Evolutionary conservation across 2,329 filamentous ascomycete species (phyloP), one percentile per base, ranked within the genome.

Genomic region (Xenoacremonium recifei): DNA sequence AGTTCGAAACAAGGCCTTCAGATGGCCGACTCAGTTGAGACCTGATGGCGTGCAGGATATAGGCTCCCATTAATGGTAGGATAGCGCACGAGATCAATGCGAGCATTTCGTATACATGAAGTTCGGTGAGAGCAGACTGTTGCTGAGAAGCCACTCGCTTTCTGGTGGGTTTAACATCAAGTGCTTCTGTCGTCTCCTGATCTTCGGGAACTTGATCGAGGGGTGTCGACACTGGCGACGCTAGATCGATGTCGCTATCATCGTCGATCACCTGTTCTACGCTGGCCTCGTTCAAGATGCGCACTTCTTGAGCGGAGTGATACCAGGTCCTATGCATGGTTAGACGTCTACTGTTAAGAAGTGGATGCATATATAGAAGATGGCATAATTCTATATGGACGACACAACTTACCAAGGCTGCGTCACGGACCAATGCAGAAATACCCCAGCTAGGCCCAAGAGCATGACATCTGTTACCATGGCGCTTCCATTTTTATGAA

Each of bases 401-500:
- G 5, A 15, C 29, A n/a, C n/a, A 37, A 49, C 77, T 61, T 71
- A 91, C 91, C 92, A 97, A 54, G 92, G 92, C 52, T 93, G 74
- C 42, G 89, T 85, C 32, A 96, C 85, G 36, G 88, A 91, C 89
- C 90, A 96, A 62, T 96, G 91, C 48, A 97, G 72, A 58, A 96
- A 95, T 33, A 96, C 77, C 4, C 85, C 88, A 3, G 88, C 87
- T 47, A 97, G 66, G 3, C 79, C 82, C 21, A 97, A 69, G 23
- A 97, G 72, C 55, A 93, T 85, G 20, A 95, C 68, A 64, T 97
- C 92, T 1, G 90, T 96, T 40, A 91, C 81, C 47, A 96, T 76
- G 1, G 85, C 80, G 54, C 84, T 85, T 11, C 92, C 92, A 68
- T 95, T 87, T 47, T 87, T 79, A 62, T 96, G 95, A 42, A 96